phyloP scores from a whole-genome alignment of 2,329 filamentous ascomycete genomes.

The Pyrenochaeta sp. region DNA sequence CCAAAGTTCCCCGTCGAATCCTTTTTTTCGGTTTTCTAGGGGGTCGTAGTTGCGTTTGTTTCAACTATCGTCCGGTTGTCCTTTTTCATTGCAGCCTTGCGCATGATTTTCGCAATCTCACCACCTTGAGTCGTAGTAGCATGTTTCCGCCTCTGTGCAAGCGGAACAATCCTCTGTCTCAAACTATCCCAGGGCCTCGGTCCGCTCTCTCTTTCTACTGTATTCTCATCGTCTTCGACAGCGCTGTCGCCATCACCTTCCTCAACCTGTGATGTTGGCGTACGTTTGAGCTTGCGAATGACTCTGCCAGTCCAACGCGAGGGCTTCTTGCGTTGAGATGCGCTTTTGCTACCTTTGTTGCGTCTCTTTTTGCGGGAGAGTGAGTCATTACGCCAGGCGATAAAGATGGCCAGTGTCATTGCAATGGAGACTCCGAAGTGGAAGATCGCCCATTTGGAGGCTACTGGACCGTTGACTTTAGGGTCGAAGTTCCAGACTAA shows the following conservation, averaged over 20 bases:
- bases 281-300: background rate
- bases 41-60: background rate
- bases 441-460: background rate
- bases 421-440: background rate
- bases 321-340: background rate
- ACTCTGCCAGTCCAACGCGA: background rate
- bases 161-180: background rate
- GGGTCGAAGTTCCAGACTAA: conserved; percentile 2
- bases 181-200: background rate
- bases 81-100: background rate
- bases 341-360: background rate
- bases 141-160: background rate
- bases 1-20: no score
- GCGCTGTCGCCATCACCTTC: background rate
- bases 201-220: background rate
- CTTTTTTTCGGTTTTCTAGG: no score
- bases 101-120: background rate
- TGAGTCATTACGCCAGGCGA: conserved; percentile 3
- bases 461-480: background rate
- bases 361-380: background rate
- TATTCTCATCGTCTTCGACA: background rate
- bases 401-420: background rate
- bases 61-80: background rate
- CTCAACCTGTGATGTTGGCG: background rate
- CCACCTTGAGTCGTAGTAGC: background rate